Evolutionary conservation across 2,329 filamentous ascomycete species (phyloP).

Genomic region (Fusarium cyanostomum): DNA sequence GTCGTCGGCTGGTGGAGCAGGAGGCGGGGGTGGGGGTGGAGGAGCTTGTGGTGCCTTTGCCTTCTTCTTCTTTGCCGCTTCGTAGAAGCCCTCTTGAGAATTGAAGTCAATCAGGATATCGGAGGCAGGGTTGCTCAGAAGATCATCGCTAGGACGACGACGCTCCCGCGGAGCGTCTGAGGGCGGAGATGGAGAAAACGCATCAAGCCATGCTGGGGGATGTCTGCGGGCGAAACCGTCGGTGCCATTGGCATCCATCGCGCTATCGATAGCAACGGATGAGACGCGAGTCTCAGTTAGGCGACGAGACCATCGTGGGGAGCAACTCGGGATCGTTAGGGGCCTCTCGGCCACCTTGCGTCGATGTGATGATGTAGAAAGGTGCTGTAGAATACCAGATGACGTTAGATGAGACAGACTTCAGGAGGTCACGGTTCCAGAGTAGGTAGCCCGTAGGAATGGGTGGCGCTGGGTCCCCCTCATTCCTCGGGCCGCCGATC

Average conservation of each 20-base stretch:
- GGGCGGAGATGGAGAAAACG: constrained; percentile 35
- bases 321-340: constrained; percentile 38
- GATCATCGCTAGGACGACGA: constrained; percentile 43
- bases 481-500: constrained; percentile 36
- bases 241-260: constrained; percentile 47
- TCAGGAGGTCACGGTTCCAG: constrained; percentile 31
- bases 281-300: constrained; percentile 39
- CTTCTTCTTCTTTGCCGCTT: constrained; percentile 68
- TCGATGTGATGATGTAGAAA: constrained; percentile 26
- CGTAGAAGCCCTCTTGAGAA: constrained; percentile 62
- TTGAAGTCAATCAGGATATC: constrained; percentile 65
- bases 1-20: constrained; percentile 34
- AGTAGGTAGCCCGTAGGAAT: constrained; percentile 29
- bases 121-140: constrained; percentile 59
- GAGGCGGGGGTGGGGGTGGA: constrained; percentile 42
- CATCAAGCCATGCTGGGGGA: constrained; percentile 31
- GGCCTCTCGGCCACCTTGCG: constrained; percentile 27
- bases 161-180: constrained; percentile 35
- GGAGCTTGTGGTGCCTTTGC: constrained; percentile 50
- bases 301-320: constrained; percentile 50
- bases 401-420: constrained; percentile 39
- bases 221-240: constrained; percentile 45
- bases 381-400: constrained; percentile 24
- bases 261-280: constrained; percentile 28
- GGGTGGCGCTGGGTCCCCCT: constrained; percentile 39